Base-by-base conservation (phyloP, 2,329 filamentous ascomycete genomes). In the Aspergillus quadrilineatus region DNA sequence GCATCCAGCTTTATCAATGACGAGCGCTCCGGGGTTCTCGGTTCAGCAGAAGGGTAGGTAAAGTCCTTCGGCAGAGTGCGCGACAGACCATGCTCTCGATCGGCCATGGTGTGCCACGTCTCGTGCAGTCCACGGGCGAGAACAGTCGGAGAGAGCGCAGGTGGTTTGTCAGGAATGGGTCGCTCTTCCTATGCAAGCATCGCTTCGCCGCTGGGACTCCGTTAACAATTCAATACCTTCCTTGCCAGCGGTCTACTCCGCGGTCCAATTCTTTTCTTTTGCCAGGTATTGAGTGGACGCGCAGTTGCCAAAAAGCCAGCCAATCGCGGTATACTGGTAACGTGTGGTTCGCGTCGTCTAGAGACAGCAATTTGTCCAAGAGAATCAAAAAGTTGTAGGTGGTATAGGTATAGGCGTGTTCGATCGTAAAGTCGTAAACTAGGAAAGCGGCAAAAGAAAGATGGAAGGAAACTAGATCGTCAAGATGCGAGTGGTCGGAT, bases 11-110 rank as follows among this genome's bases (percentile, higher is more conserved):
- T 68, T 36, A 67, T 63, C 10, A 22, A 22, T 22, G 70, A 69
- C 14, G 71, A 66, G 57, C 73, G 76, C 59, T 78, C 72, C 56
- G 77, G 77, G 14, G 77, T 79, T 61, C 65, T 75, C 26, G 77
- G 77, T 54, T 70, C 69, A 46, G 65, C 51, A 48, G 71, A 71
- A 50, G 74, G 68, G 48, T 76, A 75, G 9, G 74, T 77, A 64
- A 79, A 79, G 64, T 77, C 77, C 61, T 78, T 78, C 29, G 77
- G 77, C 28, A 79, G 65, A 26, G 77, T 79, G 53, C 75, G 76
- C 56, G 77, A 79, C 51, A 78, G 67, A 17, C 70, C 72, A 51
- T 67, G 64, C 58, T 70, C 73, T 62, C 70, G 71, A 58, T 71
- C 67, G 60, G 73, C 68, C 74, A 76, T 76, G 61, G 50, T 67